Evolutionary conservation across 2,329 filamentous ascomycete species (phyloP).

Genomic region (Verticillium klebahnii): DNA sequence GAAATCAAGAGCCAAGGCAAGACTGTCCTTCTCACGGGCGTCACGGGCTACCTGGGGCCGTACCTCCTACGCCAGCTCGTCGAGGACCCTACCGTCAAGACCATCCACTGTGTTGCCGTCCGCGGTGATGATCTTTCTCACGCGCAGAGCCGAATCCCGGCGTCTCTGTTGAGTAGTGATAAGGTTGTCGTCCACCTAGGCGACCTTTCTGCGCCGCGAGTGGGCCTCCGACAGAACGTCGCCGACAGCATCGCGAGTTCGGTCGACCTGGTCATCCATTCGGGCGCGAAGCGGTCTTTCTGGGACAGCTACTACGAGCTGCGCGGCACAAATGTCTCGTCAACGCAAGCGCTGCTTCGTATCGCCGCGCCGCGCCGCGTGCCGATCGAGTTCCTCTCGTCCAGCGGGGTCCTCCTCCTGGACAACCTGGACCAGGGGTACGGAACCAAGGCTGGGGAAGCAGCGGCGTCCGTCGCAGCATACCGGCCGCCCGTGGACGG

Average conservation of each 20-base stretch:
- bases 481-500: conserved; percentile 15
- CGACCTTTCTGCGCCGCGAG: conserved; percentile 24
- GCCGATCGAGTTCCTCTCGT: conserved; percentile 33
- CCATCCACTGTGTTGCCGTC: conserved; percentile 40
- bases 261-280: conserved; percentile 47
- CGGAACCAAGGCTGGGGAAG: not conserved
- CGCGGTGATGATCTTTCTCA: conserved; percentile 5
- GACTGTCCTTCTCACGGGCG: conserved; percentile 30
- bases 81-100: conserved; percentile 19
- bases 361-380: conserved; percentile 17
- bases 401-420: conserved; percentile 15
- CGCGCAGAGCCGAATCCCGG: no score
- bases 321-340: conserved; percentile 20
- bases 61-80: conserved; percentile 32
- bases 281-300: conserved; percentile 30
- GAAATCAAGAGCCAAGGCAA: no score
- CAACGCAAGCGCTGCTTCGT: conserved; percentile 22
- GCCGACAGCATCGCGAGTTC: not conserved
- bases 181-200: conserved; percentile 31
- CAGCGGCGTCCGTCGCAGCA: conserved; percentile 10
- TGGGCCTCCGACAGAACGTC: conserved; percentile 30
- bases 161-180: not conserved
- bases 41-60: conserved; percentile 33
- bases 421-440: conserved; percentile 13
- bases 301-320: conserved; percentile 25